phyloP scores from a whole-genome alignment of 2,329 filamentous ascomycete species.

The Elsinoe batatas region DNA sequence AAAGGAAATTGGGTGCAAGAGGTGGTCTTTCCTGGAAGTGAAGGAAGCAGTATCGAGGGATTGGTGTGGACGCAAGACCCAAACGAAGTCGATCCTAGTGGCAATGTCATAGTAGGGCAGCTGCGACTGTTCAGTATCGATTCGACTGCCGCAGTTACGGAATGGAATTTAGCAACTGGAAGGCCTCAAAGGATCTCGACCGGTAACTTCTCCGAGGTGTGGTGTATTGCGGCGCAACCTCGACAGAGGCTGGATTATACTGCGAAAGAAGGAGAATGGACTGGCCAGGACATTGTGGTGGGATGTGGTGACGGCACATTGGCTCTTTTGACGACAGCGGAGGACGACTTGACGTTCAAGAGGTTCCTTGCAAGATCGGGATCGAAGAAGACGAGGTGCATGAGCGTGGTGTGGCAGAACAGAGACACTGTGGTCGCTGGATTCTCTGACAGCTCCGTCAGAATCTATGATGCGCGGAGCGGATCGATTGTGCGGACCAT shows the following conservation, averaged over 20 bases:
- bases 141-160: conserved; percentile 81
- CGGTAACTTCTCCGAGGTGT: conserved; percentile 91
- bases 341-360: conserved; percentile 72
- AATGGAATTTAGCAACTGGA: conserved; percentile 83
- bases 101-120: conserved; percentile 55
- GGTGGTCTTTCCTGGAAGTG: conserved; percentile 70
- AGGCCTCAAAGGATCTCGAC: conserved; percentile 71
- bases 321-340: conserved; percentile 75
- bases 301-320: conserved; percentile 89
- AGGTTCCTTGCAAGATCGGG: conserved; percentile 65
- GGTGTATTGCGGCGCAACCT: conserved; percentile 89
- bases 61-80: conserved; percentile 86
- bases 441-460: conserved; percentile 93
- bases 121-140: conserved; percentile 92
- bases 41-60: conserved; percentile 79
- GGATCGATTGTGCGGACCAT: conserved; percentile 69
- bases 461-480: conserved; percentile 76
- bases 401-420: conserved; percentile 85
- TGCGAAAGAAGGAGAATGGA: conserved; percentile 20
- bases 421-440: conserved; percentile 75
- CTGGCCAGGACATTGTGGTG: conserved; percentile 58
- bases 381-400: conserved; percentile 75
- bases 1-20: conserved; percentile 83
- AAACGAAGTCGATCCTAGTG: conserved; percentile 56
- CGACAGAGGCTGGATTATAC: conserved; percentile 32